Evolutionary conservation across 176 grass and related monocot species (phyloP).

Genomic region (Rhynchospora tenuis): DNA sequence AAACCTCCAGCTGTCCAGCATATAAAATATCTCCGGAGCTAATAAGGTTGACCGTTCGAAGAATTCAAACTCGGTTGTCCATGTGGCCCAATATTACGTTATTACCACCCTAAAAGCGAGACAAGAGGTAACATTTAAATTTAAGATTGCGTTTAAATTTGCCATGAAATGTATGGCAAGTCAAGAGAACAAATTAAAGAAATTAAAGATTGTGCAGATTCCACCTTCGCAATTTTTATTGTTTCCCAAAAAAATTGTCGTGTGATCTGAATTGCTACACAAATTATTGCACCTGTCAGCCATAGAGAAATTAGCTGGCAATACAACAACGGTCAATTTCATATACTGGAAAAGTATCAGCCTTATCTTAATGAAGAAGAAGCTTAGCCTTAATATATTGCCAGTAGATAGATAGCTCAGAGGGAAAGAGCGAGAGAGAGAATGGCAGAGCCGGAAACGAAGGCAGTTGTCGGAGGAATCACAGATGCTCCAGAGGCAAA

Average conservation of each 20-base stretch:
- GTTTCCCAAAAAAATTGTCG: too few relatives aligned
- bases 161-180: not conserved
- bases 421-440: not conserved
- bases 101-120: not conserved
- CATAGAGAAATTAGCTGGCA: not conserved
- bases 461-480: not conserved
- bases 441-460: not conserved
- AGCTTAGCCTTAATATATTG: not conserved
- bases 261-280: too few relatives aligned
- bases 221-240: too few relatives aligned
- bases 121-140: not conserved
- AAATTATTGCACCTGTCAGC: not conserved
- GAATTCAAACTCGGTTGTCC: not conserved
- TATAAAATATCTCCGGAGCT: not conserved
- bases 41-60: not conserved
- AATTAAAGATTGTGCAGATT: too few relatives aligned
- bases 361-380: not conserved
- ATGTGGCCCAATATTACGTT: not conserved
- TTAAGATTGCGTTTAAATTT: not conserved
- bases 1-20: not conserved
- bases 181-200: not conserved
- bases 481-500: not conserved
- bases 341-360: not conserved
- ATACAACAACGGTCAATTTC: conserved; percentile 10
- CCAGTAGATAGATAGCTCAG: not conserved